Evolutionary conservation across 2,329 filamentous ascomycete genomes (phyloP).

Genomic region (Aureobasidium sp.): DNA sequence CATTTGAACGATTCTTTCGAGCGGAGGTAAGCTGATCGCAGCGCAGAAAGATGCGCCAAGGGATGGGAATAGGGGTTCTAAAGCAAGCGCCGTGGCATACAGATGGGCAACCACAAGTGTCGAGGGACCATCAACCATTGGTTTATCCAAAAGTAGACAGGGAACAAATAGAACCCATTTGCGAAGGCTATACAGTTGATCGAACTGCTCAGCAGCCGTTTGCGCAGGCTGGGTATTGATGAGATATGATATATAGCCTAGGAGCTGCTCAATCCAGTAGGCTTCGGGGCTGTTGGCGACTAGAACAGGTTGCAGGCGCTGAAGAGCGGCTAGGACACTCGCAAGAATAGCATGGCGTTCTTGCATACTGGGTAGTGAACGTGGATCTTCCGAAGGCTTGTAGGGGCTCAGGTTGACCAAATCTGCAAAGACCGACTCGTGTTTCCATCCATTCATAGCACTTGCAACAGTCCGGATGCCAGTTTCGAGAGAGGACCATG

Average conservation of each 20-base stretch:
- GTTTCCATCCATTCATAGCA: constrained; percentile 85
- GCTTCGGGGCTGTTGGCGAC: constrained; percentile 39
- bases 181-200: constrained; percentile 77
- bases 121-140: constrained; percentile 66
- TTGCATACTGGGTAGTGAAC: constrained; percentile 2
- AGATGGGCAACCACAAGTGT: constrained; percentile 84
- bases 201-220: constrained; percentile 73
- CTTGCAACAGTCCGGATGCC: constrained; percentile 85
- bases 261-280: constrained; percentile 43
- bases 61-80: constrained; percentile 88
- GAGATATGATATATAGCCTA: constrained; percentile 41
- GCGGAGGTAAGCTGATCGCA: constrained; percentile 63
- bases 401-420: constrained; percentile 51
- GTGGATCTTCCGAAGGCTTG: neutral
- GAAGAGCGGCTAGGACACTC: constrained; percentile 36
- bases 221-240: constrained; percentile 35
- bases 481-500: constrained; percentile 88
- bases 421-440: constrained; percentile 78
- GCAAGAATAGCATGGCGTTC: constrained; percentile 27
- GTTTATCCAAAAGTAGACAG: constrained; percentile 71
- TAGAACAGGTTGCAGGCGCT: constrained; percentile 39
- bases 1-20: constrained; percentile 78
- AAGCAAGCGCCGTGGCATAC: constrained; percentile 77
- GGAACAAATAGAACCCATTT: constrained; percentile 97
- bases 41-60: constrained; percentile 76